phyloP scores from a whole-genome alignment of 495 filamentous ascomycete species.

The Hypoxylon lenormandii region DNA sequence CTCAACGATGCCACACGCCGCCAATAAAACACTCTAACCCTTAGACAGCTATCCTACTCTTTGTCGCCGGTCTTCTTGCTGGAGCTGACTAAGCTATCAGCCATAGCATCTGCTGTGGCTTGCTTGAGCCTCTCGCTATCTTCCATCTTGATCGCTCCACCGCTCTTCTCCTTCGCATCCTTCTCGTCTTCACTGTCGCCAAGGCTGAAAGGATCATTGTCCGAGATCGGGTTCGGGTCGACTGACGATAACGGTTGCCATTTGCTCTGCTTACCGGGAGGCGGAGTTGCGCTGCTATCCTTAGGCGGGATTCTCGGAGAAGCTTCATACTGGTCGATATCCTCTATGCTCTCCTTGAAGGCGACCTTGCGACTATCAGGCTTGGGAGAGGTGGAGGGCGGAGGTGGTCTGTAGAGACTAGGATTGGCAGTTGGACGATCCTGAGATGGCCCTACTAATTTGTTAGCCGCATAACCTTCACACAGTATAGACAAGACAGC shows the following conservation, averaged over 20 bases:
- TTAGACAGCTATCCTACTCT: slow-evolving; percentile 8
- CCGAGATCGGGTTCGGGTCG: slow-evolving; percentile 85
- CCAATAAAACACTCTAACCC: background rate
- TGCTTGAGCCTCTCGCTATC: slow-evolving; percentile 78
- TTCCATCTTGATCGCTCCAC: slow-evolving; percentile 66
- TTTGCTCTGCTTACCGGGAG: slow-evolving; percentile 79
- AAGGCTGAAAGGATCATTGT: slow-evolving; percentile 95
- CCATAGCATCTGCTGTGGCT: slow-evolving; percentile 74
- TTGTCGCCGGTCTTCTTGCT: slow-evolving; percentile 42
- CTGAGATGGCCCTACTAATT: slow-evolving; percentile 40
- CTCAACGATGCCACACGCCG: slow-evolving; percentile 7
- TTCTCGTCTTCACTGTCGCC: slow-evolving; percentile 96
- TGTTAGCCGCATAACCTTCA: slow-evolving; percentile 28
- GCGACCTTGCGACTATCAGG: slow-evolving; percentile 78
- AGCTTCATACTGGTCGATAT: slow-evolving; percentile 79
- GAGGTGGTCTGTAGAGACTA: slow-evolving; percentile 80
- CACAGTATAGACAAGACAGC: slow-evolving; percentile 36
- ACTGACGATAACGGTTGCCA: slow-evolving; percentile 94
- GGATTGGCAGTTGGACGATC: slow-evolving; percentile 65
- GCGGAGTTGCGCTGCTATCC: slow-evolving; percentile 43
- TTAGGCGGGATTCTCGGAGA: slow-evolving; percentile 66
- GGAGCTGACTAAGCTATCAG: slow-evolving; percentile 61
- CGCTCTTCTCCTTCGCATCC: slow-evolving; percentile 73
- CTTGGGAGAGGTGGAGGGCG: slow-evolving; percentile 68
- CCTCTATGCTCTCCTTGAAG: slow-evolving; percentile 79